Evolutionary conservation across 495 filamentous ascomycete genomes (phyloP).

Genomic region (Penicillium steckii): DNA sequence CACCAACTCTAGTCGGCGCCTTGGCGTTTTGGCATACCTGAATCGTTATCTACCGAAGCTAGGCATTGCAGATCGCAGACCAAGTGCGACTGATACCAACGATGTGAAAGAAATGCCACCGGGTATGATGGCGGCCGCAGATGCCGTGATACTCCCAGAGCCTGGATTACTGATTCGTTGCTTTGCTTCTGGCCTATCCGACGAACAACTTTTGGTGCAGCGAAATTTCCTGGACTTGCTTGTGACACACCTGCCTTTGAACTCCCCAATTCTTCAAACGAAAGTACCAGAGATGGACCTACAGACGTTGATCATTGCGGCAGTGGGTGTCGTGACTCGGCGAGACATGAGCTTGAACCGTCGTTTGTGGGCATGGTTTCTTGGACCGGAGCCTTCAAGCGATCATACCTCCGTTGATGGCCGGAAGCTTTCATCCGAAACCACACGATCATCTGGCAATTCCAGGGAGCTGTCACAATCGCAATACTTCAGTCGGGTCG

Average conservation of each 20-base stretch:
- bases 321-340: constrained; percentile 77
- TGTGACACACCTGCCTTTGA: constrained; percentile 87
- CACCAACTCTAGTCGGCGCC: constrained; percentile 77
- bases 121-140: constrained; percentile 48
- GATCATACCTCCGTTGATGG: constrained; percentile 48
- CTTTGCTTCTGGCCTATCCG: constrained; percentile 84
- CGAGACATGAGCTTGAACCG: constrained; percentile 96
- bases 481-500: constrained; percentile 78
- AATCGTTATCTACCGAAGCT: constrained; percentile 75
- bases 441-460: constrained; percentile 41
- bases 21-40: constrained; percentile 84
- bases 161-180: constrained; percentile 87
- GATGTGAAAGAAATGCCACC: constrained; percentile 22
- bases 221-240: constrained; percentile 90
- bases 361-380: constrained; percentile 92
- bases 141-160: constrained; percentile 86
- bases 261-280: constrained; percentile 76
- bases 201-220: constrained; percentile 89
- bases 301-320: constrained; percentile 76
- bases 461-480: constrained; percentile 46
- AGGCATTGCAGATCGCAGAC: constrained; percentile 41
- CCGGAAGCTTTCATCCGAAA: constrained; percentile 45
- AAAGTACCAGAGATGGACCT: constrained; percentile 70
- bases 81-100: constrained; percentile 25
- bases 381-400: constrained; percentile 72